A percentile compares a stretch with the other conserved stretches of the same genome.
These are phyloP conservation scores for Handroanthus guayacan DNA, from an alignment of 257 asterid genomes.

Conservation along the genomic window DNA sequence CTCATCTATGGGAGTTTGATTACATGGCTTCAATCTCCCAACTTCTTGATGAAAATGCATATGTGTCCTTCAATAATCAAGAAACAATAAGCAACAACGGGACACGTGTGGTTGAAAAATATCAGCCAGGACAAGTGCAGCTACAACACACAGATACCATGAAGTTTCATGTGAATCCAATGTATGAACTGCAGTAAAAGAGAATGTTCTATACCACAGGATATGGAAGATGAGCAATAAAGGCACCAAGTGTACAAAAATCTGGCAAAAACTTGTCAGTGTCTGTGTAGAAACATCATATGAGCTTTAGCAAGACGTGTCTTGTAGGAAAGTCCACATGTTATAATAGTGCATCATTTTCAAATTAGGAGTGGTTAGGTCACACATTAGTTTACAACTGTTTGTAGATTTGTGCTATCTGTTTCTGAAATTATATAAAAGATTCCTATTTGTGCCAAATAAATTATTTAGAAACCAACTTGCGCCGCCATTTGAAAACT, in stretches of 20 bases:
- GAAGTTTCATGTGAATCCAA: slow-evolving; percentile 45
- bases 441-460: slow-evolving; percentile 29
- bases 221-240: slow-evolving; percentile 23
- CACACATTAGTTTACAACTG: slow-evolving; percentile 15
- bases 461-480: slow-evolving; percentile 8
- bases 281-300: slow-evolving; percentile 26
- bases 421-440: slow-evolving; percentile 22
- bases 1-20: slow-evolving; percentile 79
- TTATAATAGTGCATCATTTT: slow-evolving; percentile 24
- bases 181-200: slow-evolving; percentile 49
- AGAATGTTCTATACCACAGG: background rate
- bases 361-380: slow-evolving; percentile 30
- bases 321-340: slow-evolving; percentile 26
- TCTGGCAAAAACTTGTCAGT: slow-evolving; percentile 18
- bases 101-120: slow-evolving; percentile 3
- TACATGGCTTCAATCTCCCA: slow-evolving; percentile 70
- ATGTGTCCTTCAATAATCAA: slow-evolving; percentile 40
- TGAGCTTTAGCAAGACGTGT: slow-evolving; percentile 26
- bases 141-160: slow-evolving; percentile 39
- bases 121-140: slow-evolving; percentile 42
- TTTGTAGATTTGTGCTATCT: slow-evolving; percentile 33
- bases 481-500: slow-evolving; percentile 34
- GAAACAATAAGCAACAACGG: slow-evolving; percentile 38
- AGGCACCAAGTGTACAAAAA: slow-evolving; percentile 41
- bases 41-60: slow-evolving; percentile 57